Evolutionary conservation across 1,284 basidiomycete species (phyloP), one percentile per base, ranked within the genome.

Genomic region (Flammula alnicola): DNA sequence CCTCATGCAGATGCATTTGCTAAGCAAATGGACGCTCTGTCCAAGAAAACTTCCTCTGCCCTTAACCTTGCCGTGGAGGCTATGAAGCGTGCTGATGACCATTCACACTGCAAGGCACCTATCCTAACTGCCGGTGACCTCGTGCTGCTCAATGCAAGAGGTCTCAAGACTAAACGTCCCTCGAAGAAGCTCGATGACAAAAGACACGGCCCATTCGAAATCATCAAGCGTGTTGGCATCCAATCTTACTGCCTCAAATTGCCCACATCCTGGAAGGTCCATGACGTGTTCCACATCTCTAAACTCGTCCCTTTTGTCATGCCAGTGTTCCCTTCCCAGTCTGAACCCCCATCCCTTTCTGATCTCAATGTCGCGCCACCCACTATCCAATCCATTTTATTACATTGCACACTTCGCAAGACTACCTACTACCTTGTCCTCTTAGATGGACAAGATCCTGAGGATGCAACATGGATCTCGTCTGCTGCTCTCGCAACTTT

Each of bases 61-160:
- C 29, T 66, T 0, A 32, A 12, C 4, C 35, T 52, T 12, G 57
- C 62, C 0, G 50, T 54, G 0, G 49, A 48, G 1, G 31, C 47
- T 1, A 62, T 62, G 57, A 53, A 49, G 11, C 40, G 48, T 2
- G 39, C 12, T n/a, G 45, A 51, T 27, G 40, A 60, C 26, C 25
- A 40, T 22, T 8, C 16, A 2, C 39, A 36, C 7, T 10, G 14
- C 17, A 19, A 14, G n/a, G 39, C 37, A 4, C 40, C 44, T 3
- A 9, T 9, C 8, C 40, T 50, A 26, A 19, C 51, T 11, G 1
- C 12, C 17, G 46, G 49, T 5, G 47, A 58, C 16, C 19, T 49
- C 4, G 54, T 60, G 3, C 43, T 46, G 9, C 36, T 61, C 4
- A 35, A 56, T 22, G 46, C 27, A 1, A 27, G n/a, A 3, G 49